Base-by-base conservation (phyloP, 208 protist genomes). In the Crithidia brevicula region DNA sequence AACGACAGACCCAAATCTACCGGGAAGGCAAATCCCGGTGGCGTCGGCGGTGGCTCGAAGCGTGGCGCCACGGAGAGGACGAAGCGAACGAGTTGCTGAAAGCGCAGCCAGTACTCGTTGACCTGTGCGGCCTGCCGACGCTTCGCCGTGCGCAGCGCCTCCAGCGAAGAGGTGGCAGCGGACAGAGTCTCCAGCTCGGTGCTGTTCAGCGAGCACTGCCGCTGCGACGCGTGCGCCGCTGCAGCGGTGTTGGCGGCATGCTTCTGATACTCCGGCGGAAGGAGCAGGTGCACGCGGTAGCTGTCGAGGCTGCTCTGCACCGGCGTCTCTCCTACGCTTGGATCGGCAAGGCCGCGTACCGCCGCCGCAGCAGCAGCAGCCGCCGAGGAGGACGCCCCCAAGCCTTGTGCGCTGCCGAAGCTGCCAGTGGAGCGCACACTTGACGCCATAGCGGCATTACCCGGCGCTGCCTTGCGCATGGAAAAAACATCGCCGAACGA, bases 21-120 rank as follows among this genome's bases (percentile, higher is more conserved):
- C 10, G 66, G 63, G 40, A 79, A 73, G 8, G 40, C 47, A 28
- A 83, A 59, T 9, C 67, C 70, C 3, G 51, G 51, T 33, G 78
- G 74, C 53, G 70, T 64, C 36, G 65, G n/a, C 27, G 74, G 82
- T 40, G 74, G 73, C 40, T 62, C 69, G 50, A 88, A 85, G 43
- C 79, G 74, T 42, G 79, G 79, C 0, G 72, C 76, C 16, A 89
- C 62, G 28, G 83, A 85, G 8, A 69, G 57, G 13, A 85, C 67
- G 30, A 85, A 80, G 34, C 58, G 69, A 25, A 76, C 70, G 20
- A 89, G 72, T 42, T 89, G 69, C 61, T 78, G 52, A 67, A 85
- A 89, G 4, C 74, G 56, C 42, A 60, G 22, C 76, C 76, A 83
- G 16, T 56, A 60, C 27, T 74, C 68, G 34, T 52, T 75, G 33